A percentile compares a stretch with the other conserved stretches of the same genome.
Conservation (phyloP, 768 basidiomycete species). For the Grammothele lineata region DNA sequence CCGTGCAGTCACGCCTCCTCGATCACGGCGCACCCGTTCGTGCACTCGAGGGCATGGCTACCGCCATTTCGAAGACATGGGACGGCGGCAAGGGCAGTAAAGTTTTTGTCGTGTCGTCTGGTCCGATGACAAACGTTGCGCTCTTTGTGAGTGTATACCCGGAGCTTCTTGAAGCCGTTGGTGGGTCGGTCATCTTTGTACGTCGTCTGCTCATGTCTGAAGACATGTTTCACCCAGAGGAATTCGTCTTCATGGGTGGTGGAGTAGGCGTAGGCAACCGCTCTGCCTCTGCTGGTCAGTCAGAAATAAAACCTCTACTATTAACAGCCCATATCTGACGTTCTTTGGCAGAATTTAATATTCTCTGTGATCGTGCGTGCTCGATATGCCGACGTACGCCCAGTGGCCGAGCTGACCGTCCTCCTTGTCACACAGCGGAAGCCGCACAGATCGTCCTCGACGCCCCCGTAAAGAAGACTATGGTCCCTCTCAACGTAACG, state of each 20-base stretch:
- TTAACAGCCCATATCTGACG: background rate
- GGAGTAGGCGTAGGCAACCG: slow-evolving; percentile 81
- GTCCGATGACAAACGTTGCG: slow-evolving; percentile 80
- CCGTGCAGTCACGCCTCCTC: slow-evolving; percentile 46
- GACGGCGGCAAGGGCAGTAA: slow-evolving; percentile 53
- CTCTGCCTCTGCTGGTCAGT: slow-evolving; percentile 63
- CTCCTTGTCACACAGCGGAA: slow-evolving; percentile 46
- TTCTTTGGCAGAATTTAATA: slow-evolving; percentile 60
- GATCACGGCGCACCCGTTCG: slow-evolving; percentile 38
- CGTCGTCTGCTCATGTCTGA: background rate
- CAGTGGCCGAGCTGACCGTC: no score
- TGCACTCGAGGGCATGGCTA: slow-evolving; percentile 70
- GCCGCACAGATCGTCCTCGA: slow-evolving; percentile 80
- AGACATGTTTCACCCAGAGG: slow-evolving; percentile 29
- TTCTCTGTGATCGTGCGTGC: slow-evolving; percentile 75
- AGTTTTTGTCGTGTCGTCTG: slow-evolving; percentile 69
- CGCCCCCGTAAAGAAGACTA: slow-evolving; percentile 58
- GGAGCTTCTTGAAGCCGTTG: slow-evolving; percentile 46
- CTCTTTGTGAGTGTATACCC: slow-evolving; percentile 39
- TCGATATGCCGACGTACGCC: no score
- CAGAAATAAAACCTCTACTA: background rate
- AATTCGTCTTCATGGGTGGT: slow-evolving; percentile 90
- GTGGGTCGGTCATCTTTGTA: slow-evolving; percentile 10
- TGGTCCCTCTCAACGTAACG: slow-evolving; percentile 88
- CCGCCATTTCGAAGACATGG: slow-evolving; percentile 51